Evolutionary conservation across 805 yeast species (phyloP), one percentile per base, ranked within the genome.

Genomic region (Candida coquimbonensis): DNA sequence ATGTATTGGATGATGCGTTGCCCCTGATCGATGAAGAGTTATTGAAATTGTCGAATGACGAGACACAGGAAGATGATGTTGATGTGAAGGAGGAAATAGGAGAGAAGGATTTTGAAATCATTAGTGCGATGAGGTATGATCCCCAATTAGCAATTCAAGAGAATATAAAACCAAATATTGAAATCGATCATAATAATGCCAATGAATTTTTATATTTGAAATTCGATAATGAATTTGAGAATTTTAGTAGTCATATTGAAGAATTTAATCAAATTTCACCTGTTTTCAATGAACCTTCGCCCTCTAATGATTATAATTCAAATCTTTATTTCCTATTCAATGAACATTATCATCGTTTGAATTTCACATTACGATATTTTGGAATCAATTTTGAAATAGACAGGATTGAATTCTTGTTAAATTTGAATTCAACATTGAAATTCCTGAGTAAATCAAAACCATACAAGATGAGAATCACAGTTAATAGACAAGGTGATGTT

Each of bases 81-180:
- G 13, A 4, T 21, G 24, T 5, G 24, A 21, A 21, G 14, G n/a
- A 31, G 7, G 13, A 13, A 3, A 13, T 31, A 11, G 34, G 2
- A 9, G 34, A 31, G 11, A 36, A 36, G 7, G 68, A 68, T 7
- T 81, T 85, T 56, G 75, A 80, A 51, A 61, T 87, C 14, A 64
- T 87, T 27, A 75, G 89, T 36, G 81, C 95, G 2, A 72, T 88
- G 35, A 68, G 96, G 42, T 88, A 83, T 57, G 95, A 87, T 53
- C 91, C 95, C 1, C 53, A 60, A 12, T 9, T 60, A 84, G 43
- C 40, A 61, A 17, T 2, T 32, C 40, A 36, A 19, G 7, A 17
- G 9, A 32, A 36, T 7, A 13, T 32, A 11, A 9, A 11, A 29
- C 24, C 24, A 9, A 29, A n/a, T 8, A 53, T 43, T 16, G 39